These are phyloP conservation scores for Phytopythium oedochilum DNA, from an alignment of 352 stramenopile species.

Conservation along the genomic window DNA sequence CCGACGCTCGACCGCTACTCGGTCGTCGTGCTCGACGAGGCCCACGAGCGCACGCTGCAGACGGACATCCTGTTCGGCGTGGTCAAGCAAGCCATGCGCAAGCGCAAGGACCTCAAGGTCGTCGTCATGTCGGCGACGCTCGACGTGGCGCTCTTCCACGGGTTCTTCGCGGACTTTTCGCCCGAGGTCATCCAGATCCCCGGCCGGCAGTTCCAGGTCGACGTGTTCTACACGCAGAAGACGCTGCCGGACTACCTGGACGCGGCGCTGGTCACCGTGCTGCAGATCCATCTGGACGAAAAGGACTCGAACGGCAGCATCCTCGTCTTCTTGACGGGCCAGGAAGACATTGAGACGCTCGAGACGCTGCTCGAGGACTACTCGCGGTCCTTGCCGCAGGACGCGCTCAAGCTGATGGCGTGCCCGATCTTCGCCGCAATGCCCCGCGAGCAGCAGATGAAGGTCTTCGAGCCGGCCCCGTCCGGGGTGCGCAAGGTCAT, in stretches of 20 bases:
- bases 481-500: conserved; percentile 90
- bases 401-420: conserved; percentile 78
- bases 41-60: conserved; percentile 82
- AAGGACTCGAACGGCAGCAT: conserved; percentile 83
- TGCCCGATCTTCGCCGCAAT: conserved; percentile 96
- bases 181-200: conserved; percentile 84
- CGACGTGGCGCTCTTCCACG: conserved; percentile 91
- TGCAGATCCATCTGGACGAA: conserved; percentile 90
- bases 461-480: conserved; percentile 88
- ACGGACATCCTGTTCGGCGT: conserved; percentile 91
- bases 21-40: conserved; percentile 85
- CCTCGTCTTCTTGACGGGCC: conserved; percentile 93
- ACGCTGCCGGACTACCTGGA: conserved; percentile 89
- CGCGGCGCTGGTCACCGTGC: conserved; percentile 76
- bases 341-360: conserved; percentile 95
- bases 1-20: conserved; percentile 75
- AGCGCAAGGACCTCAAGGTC: conserved; percentile 88
- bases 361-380: conserved; percentile 85
- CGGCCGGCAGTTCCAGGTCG: conserved; percentile 86
- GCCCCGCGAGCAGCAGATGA: conserved; percentile 92
- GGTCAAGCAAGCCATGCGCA: conserved; percentile 77
- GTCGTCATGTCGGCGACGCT: conserved; percentile 99
- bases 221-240: conserved; percentile 88
- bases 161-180: conserved; percentile 91
- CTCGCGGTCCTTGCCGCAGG: conserved; percentile 54